phyloP scores from a whole-genome alignment of 768 basidiomycete species.

The Sporobolomyces pararoseus region DNA sequence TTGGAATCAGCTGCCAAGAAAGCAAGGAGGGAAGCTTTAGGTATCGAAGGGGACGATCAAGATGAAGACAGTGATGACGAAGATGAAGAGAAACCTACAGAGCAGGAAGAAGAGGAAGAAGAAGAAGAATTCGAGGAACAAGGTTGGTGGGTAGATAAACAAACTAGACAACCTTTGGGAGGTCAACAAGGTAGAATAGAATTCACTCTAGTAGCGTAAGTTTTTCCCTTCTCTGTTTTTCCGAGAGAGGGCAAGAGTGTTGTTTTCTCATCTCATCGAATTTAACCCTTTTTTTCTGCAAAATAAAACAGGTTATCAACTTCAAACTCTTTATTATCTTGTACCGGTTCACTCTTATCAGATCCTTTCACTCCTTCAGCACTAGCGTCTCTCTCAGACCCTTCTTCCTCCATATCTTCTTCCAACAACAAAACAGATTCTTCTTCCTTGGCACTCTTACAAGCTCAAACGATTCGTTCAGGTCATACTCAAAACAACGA shows the following conservation, averaged over 20 bases:
- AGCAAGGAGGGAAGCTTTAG: conserved; percentile 30
- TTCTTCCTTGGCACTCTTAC: background rate
- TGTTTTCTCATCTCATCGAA: too few species aligned
- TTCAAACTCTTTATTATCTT: conserved; percentile 44
- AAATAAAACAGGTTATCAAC: conserved; percentile 32
- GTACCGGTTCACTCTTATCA: conserved; percentile 45
- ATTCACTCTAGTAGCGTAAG: conserved; percentile 57
- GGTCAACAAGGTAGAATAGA: conserved; percentile 51
- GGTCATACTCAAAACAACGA: conserved; percentile 5
- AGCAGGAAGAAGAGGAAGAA: conserved; percentile 49
- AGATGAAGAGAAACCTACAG: conserved; percentile 44
- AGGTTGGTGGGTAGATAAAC: conserved; percentile 51
- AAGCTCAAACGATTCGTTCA: background rate
- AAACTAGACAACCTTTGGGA: conserved; percentile 50
- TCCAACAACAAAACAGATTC: background rate
- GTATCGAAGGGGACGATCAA: conserved; percentile 32
- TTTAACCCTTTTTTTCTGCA: background rate
- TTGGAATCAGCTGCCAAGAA: conserved; percentile 6
- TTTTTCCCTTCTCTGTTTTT: too few species aligned
- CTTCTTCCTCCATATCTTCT: background rate
- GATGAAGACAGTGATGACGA: conserved; percentile 43
- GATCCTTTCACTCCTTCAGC: conserved; percentile 38
- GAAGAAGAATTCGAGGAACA: conserved; percentile 45
- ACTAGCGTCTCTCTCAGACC: conserved; percentile 5
- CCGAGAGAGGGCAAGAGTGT: too few species aligned